Conservation (phyloP, 305 asterid genomes). For the Fraxinus greggii region DNA sequence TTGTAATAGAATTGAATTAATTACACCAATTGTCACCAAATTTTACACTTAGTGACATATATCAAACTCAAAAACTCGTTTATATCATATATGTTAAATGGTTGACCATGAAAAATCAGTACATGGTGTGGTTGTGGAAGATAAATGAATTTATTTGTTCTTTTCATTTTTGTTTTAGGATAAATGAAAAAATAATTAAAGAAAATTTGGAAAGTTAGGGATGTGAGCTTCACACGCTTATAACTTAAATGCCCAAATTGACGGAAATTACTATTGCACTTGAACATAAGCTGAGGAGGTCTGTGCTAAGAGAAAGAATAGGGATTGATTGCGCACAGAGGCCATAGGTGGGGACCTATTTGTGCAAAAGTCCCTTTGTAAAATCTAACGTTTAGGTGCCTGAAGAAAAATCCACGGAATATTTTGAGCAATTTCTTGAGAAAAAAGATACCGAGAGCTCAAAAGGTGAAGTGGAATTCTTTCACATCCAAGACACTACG, state of each 20-base stretch:
- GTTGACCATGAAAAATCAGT: background rate
- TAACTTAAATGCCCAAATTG: no score
- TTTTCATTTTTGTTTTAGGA: background rate
- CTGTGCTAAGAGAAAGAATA: background rate
- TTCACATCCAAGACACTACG: background rate
- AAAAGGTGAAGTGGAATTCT: conserved; percentile 16
- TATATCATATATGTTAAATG: no score
- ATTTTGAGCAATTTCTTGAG: conserved; percentile 29
- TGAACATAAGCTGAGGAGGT: background rate
- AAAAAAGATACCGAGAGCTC: conserved; percentile 26
- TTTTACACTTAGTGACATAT: background rate
- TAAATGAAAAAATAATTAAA: background rate
- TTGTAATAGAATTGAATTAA: no score
- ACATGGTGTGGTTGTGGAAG: background rate
- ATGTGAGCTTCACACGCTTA: no score
- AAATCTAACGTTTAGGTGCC: background rate
- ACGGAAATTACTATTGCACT: background rate
- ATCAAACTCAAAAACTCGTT: no score
- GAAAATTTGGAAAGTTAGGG: no score
- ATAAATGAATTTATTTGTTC: background rate
- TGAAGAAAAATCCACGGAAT: background rate
- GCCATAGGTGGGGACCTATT: background rate
- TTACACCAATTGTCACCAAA: background rate
- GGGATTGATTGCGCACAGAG: background rate
- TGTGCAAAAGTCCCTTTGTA: background rate